Base-by-base conservation (phyloP, 75 land plant species). In the Isoetes taiwanensis region DNA sequence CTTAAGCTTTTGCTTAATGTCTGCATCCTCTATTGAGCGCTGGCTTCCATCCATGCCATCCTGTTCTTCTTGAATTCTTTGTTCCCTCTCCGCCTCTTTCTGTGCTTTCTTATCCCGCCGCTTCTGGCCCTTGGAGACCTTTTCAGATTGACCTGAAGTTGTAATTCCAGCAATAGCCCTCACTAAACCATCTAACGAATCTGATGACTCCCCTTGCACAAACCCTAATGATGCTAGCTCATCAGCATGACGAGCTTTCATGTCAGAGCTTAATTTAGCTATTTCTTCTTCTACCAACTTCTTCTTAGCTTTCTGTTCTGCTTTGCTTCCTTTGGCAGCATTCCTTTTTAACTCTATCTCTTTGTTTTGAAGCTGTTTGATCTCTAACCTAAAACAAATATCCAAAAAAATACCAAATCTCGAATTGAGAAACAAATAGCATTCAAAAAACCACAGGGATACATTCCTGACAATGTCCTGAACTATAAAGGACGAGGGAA, bases 281-380 rank as follows among this genome's bases (percentile, higher is more conserved):
- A 90, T 78, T 58, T 85, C 97, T 37, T 90, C 94, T 58, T 90
- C 97, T 16, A 84, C 91, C 41, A 72, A 73, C 52, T 90, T 90
- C 72, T 86, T 90, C 68, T 90, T 90, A 0, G 80, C 75, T 64
- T 90, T 90, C 62, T 90, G 96, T 56, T 90, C 96, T 29, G 87
- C 96, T 41, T 90, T 90, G 84, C 96, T 90, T 12, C 96, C 96
- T 63, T 78, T 90, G 5, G 93, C 94, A 34, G 97, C 94, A 10
- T 76, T 80, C 54, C 83, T 90, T 62, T 86, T 90, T 66, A 80
- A 30, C n/a, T 31, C 69, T 16, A 72, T 56, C 65, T 90, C 94
- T 29, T 78, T 80, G 58, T 76, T 72, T 62, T 86, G 93, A 53
- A 90, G 73, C 34, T 78, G 78, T 3, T 64, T 59, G 4, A 64